Conservation (phyloP, 441 rosid genomes). For the California macrophylla region DNA sequence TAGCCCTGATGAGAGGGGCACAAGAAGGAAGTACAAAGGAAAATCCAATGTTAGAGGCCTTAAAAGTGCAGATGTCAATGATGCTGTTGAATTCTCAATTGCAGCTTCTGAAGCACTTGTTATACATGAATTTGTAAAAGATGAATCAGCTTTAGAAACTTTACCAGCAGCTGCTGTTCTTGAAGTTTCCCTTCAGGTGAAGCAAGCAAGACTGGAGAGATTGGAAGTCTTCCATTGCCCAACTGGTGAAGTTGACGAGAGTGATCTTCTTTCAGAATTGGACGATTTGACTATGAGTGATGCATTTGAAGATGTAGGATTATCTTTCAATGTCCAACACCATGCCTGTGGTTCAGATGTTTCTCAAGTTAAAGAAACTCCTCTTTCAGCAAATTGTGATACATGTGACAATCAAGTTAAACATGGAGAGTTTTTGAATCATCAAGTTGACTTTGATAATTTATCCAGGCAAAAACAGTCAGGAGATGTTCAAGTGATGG, state of each 20-base stretch:
- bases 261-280: slow-evolving; percentile 30
- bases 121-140: slow-evolving; percentile 41
- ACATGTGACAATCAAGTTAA: slow-evolving; percentile 16
- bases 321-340: slow-evolving; percentile 22
- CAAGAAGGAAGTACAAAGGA: slow-evolving; percentile 9
- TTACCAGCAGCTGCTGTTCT: slow-evolving; percentile 36
- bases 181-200: slow-evolving; percentile 52
- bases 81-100: slow-evolving; percentile 45
- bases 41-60: slow-evolving; percentile 17
- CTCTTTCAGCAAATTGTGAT: slow-evolving; percentile 19
- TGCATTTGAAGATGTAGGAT: slow-evolving; percentile 47
- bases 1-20: neutral
- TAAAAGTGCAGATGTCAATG: slow-evolving; percentile 27
- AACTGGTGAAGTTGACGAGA: slow-evolving; percentile 26
- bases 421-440: slow-evolving; percentile 14
- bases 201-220: slow-evolving; percentile 45
- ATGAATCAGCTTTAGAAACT: slow-evolving; percentile 26
- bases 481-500: neutral
- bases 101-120: slow-evolving; percentile 63
- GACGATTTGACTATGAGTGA: slow-evolving; percentile 40
- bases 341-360: slow-evolving; percentile 23
- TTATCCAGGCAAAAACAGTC: slow-evolving; percentile 4
- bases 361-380: slow-evolving; percentile 45
- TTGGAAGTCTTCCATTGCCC: slow-evolving; percentile 20
- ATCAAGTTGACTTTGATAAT: slow-evolving; percentile 2